Conservation (phyloP, 78 protist genomes). For the Planoprotostelium fungivorum region DNA sequence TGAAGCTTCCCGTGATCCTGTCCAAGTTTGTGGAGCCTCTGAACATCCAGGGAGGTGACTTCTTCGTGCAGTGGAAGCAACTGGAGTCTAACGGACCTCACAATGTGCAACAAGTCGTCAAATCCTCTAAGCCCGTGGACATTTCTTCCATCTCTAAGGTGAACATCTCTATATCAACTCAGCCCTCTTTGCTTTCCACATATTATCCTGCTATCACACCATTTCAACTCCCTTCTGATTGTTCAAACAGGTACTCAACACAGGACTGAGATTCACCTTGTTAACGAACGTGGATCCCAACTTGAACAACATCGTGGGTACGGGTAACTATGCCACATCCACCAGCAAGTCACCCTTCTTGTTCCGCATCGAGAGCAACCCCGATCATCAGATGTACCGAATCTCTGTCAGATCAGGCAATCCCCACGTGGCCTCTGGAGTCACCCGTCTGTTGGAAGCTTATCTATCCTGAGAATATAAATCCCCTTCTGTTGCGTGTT, state of each 20-base stretch:
- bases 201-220: too few species aligned
- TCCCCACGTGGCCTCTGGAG: background rate
- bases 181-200: too few species aligned
- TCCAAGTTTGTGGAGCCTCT: slow-evolving; percentile 55
- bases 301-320: slow-evolving; percentile 66
- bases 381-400: slow-evolving; percentile 62
- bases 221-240: too few species aligned
- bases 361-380: slow-evolving; percentile 68
- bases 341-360: slow-evolving; percentile 29
- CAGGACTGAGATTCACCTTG: slow-evolving; percentile 40
- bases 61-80: slow-evolving; percentile 55
- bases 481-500: too few species aligned
- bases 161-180: background rate
- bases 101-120: slow-evolving; percentile 53
- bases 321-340: slow-evolving; percentile 49
- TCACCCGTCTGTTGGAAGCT: background rate
- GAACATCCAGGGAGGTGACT: slow-evolving; percentile 30
- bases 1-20: slow-evolving; percentile 47
- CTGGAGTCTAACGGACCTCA: slow-evolving; percentile 40
- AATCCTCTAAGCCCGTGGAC: slow-evolving; percentile 40
- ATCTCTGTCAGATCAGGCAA: slow-evolving; percentile 50
- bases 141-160: slow-evolving; percentile 6
- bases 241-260: background rate
- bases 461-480: background rate
- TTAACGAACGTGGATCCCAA: slow-evolving; percentile 73